Evolutionary conservation across 2,329 filamentous ascomycete genomes (phyloP).

Genomic region (Sarocladiaceae sp.): DNA sequence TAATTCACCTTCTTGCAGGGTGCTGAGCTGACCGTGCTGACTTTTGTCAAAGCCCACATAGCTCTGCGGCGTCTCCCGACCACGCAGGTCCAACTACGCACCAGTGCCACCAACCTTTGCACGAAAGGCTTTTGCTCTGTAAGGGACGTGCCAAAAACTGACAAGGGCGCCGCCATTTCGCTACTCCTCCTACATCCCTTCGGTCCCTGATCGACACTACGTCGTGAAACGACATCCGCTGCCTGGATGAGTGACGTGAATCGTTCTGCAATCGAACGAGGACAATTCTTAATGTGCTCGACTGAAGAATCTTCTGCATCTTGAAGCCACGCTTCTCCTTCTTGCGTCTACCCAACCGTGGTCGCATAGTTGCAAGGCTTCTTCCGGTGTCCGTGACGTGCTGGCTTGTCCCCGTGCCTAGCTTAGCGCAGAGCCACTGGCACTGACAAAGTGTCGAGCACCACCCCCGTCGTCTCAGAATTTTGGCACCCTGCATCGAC

Average conservation of each 20-base stretch:
- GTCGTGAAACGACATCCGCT: too few relatives aligned
- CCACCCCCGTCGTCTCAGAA: constrained; percentile 8
- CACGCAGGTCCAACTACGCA: not conserved
- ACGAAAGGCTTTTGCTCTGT: not conserved
- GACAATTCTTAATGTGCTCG: too few relatives aligned
- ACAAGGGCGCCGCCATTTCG: not conserved
- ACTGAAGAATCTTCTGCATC: too few relatives aligned
- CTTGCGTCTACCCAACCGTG: too few relatives aligned
- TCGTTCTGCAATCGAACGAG: too few relatives aligned
- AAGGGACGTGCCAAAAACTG: not conserved
- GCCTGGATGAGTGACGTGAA: too few relatives aligned
- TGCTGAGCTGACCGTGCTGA: not conserved
- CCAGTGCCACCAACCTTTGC: not conserved
- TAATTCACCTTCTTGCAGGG: not conserved
- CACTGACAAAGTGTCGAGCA: not conserved
- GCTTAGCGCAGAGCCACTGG: not conserved
- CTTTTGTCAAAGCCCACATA: constrained; percentile 3
- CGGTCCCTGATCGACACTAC: constrained; percentile 4
- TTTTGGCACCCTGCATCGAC: constrained; percentile 10
- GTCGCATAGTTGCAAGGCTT: not conserved
- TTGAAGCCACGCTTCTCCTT: too few relatives aligned
- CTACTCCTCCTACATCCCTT: not conserved
- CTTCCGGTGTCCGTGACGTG: not conserved
- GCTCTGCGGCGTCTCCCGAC: not conserved
- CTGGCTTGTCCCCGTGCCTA: not conserved